Evolutionary conservation across 257 asterid species (phyloP), one percentile per base, ranked within the genome.

Genomic region (Solanum gracilifrons): DNA sequence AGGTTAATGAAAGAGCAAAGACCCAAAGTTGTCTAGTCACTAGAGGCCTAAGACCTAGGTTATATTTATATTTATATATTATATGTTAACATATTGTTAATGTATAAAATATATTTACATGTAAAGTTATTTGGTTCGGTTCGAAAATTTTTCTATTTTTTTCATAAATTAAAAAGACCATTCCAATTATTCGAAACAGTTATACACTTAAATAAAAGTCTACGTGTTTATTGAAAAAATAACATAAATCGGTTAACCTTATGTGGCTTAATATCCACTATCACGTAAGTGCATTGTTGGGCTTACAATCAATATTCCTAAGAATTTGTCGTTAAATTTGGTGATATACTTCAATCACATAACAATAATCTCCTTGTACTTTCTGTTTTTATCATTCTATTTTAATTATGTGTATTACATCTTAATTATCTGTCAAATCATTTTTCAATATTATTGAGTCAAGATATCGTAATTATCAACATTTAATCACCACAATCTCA

Each of bases 71-170:
- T 43, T 43, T 43, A 43, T 43, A 43, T 43, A 43, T 43, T 43
- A 1, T 43, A 43, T 43, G 48, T 43, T 43, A 12, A 11, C 48
- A 11, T 41, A 41, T 41, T 41, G 48, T 41, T 41, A 11, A 41
- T 41, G 48, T 11, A 41, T 41, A 41, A 41, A 41, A 41, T 41
- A 41, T 41, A 43, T 43, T 43, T 43, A 12, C 51, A 43, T 43
- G 51, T 43, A 43, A 43, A 43, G 16, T 43, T 43, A 43, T 43
- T 43, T 2, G 6, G 51, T 43, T 43, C 18, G 51, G 2, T 43
- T 43, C 0, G 5, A 0, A 43, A 13, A 0, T 12, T 12, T 43
- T 43, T 43, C 1, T 4, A 13, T 43, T 43, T 43, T 43, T 43
- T 43, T 13, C 51, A 43, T 43, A 43, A 43, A 43, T 43, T 43